Conservation (phyloP, 208 protist species). For the Phytomonas sp. region DNA sequence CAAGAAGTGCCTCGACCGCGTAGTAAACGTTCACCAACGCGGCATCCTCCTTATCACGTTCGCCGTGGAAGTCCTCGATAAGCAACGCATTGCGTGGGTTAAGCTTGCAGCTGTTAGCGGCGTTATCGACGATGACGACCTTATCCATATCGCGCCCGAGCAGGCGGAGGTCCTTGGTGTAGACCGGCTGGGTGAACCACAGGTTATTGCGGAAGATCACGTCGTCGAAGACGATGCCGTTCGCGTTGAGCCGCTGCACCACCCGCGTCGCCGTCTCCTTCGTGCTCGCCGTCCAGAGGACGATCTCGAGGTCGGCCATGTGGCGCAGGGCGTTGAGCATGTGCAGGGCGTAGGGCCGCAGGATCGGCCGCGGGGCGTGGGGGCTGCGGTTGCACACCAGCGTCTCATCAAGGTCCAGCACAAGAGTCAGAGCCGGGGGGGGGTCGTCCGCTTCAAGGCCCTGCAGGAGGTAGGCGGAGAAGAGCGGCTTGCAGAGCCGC, state of each 20-base stretch:
- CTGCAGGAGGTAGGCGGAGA: constrained; percentile 50
- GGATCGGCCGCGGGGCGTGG: constrained; percentile 41
- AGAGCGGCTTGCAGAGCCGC: constrained; percentile 28
- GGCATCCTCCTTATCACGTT: constrained; percentile 44
- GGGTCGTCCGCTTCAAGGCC: constrained; percentile 35
- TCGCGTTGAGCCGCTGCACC: constrained; percentile 69
- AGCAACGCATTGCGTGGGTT: constrained; percentile 79
- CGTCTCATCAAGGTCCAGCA: constrained; percentile 90
- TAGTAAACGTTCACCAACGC: constrained; percentile 87
- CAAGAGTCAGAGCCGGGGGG: constrained; percentile 70
- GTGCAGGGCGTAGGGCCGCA: constrained; percentile 83
- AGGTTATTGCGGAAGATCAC: constrained; percentile 78
- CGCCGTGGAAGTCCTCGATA: constrained; percentile 83
- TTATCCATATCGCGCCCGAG: constrained; percentile 85
- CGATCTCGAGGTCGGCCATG: constrained; percentile 83
- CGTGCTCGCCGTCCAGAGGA: constrained; percentile 90
- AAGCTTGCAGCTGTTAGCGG: constrained; percentile 86
- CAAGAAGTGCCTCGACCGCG: constrained; percentile 65
- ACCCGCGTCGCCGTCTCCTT: constrained; percentile 80
- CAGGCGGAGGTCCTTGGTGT: constrained; percentile 90
- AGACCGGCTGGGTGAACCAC: constrained; percentile 88
- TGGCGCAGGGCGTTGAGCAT: constrained; percentile 79
- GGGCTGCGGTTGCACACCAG: constrained; percentile 83
- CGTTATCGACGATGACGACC: constrained; percentile 89
- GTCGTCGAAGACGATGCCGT: constrained; percentile 79